Base-by-base conservation (phyloP, 441 rosid species). In the Monsonia emarginata region DNA sequence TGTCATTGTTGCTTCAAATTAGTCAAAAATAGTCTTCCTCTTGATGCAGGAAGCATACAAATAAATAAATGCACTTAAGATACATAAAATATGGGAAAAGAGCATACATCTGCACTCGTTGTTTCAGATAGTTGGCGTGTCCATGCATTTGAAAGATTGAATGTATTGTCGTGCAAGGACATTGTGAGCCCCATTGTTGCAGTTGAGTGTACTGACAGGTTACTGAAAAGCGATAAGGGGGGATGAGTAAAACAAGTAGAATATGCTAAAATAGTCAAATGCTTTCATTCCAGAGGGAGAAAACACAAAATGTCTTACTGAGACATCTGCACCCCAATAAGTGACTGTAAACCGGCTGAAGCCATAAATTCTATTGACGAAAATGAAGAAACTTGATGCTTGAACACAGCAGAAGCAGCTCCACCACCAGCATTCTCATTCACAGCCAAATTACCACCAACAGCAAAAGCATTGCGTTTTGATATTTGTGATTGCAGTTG, bases 51-150 rank as follows among this genome's bases (percentile, higher is more conserved):
- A 42, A 70, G 44, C 48, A 3, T 38, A 52, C 21, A 14, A 36
- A 14, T n/a, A 50, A 34, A 38, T 21, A 16, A 26, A 22, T 32
- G 14, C 21, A 65, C 28, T 18, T 61, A 18, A 46, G 56, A 34
- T 34, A 57, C 10, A 24, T 16, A 24, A 10, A 57, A 10, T 16
- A 10, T 25, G 25, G 64, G 67, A 63, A 69, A 65, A 50, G 57
- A 76, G 69, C 84, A 66, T 83, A 90, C 98, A 79, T 89, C 86
- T 81, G 95, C 99, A 69, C 76, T 83, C 31, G 96, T 67, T 68
- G 90, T 84, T 63, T 86, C 92, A 28, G 96, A 91, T 67, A 94
- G 92, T 77, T 84, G 88, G n/a, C 95, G 95, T 28, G 94, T 89
- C 96, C 97, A 91, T 0, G 80, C 72, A 79, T 94, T 94, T 67